Conservation (phyloP, 139 green algal species). For the Chlamydomonas schloesseri region DNA sequence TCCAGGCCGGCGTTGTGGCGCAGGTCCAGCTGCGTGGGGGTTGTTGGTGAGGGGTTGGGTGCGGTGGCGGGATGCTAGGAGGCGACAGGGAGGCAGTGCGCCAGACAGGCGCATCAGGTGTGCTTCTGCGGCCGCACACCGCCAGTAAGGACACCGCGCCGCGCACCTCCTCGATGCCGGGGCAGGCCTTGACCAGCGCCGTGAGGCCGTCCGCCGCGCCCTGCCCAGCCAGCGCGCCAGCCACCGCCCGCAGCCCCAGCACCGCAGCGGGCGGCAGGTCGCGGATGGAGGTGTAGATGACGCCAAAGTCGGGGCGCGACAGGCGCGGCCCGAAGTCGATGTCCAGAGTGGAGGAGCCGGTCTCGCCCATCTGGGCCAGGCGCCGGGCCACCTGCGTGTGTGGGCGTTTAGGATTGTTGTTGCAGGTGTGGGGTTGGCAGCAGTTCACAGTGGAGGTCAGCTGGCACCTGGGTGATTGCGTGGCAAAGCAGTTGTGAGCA, state of each 20-base stretch:
- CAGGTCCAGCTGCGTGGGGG: constrained; percentile 35
- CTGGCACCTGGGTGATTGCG: too few relatives aligned
- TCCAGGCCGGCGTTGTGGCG: constrained; percentile 19
- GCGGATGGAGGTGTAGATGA: constrained; percentile 12
- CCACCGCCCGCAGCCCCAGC: neutral
- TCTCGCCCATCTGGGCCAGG: constrained; percentile 14
- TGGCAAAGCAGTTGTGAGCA: too few relatives aligned
- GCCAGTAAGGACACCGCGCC: too few relatives aligned
- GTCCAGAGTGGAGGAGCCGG: constrained; percentile 10
- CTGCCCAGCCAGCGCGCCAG: neutral
- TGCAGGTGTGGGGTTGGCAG: too few relatives aligned
- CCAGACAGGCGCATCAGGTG: too few relatives aligned
- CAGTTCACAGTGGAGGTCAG: too few relatives aligned
- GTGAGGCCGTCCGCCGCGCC: constrained; percentile 29
- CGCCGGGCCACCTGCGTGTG: constrained; percentile 32
- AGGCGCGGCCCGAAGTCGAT: constrained; percentile 41
- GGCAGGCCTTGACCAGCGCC: constrained; percentile 25
- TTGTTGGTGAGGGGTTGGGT: neutral
- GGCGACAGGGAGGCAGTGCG: too few relatives aligned
- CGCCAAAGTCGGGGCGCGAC: constrained; percentile 30
- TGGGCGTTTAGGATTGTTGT: too few relatives aligned
- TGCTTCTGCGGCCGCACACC: too few relatives aligned
- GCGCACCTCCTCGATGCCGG: constrained; percentile 38
- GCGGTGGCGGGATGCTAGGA: too few relatives aligned
- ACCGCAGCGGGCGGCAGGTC: neutral